phyloP scores from a whole-genome alignment of 2,329 filamentous ascomycete species.

The Aplosporella prunicola region DNA sequence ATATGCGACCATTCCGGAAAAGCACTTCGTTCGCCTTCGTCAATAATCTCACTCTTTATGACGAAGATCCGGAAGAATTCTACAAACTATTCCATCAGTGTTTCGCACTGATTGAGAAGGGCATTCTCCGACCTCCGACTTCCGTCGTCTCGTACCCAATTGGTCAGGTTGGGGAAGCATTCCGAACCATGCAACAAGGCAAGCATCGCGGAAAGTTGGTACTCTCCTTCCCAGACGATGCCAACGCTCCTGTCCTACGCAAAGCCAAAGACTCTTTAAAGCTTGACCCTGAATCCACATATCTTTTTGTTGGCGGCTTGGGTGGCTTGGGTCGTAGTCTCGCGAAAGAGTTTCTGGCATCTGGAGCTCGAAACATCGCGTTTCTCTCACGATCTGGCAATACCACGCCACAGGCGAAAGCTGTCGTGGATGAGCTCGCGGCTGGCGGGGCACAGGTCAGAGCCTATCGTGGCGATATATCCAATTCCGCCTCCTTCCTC shows the following conservation, averaged over 20 bases:
- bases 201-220: conserved; percentile 14
- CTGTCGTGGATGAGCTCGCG: neutral
- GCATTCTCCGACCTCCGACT: too few relatives aligned
- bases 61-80: too few relatives aligned
- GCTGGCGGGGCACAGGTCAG: conserved; percentile 2
- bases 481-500: neutral
- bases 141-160: too few relatives aligned
- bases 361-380: conserved; percentile 19
- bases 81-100: too few relatives aligned
- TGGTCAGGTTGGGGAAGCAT: conserved; percentile 12
- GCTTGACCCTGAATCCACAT: conserved; percentile 17
- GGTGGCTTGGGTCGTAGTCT: conserved; percentile 22
- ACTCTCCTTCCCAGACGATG: too few relatives aligned
- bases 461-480: conserved; percentile 7
- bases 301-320: conserved; percentile 21
- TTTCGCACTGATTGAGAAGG: too few relatives aligned
- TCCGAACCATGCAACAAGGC: conserved; percentile 14
- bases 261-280: too few relatives aligned
- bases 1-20: neutral
- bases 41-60: neutral
- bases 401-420: neutral
- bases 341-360: conserved; percentile 18
- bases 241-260: too few relatives aligned
- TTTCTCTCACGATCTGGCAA: conserved; percentile 15
- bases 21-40: neutral